Evolutionary conservation across 2,329 filamentous ascomycete species (phyloP), one percentile per base, ranked within the genome.

Genomic region (Amylocarpus encephaloides): DNA sequence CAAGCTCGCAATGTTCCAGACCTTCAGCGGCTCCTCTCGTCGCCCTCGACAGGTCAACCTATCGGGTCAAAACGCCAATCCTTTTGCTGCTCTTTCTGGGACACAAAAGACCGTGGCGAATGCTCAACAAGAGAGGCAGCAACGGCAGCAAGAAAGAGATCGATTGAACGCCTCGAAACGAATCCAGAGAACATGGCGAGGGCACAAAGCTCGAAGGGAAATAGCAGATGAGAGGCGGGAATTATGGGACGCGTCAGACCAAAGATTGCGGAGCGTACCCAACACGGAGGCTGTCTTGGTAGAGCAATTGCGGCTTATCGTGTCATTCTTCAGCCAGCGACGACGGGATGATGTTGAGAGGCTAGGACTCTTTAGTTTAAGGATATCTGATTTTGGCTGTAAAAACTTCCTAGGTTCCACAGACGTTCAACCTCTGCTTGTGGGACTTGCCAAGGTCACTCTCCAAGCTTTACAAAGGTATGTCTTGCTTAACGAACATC

Each of bases 21-120:
- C 86, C 48, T 98, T 98, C 72, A 93, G 88, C 19, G 93, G 93
- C 61, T 88, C 73, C 70, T 88, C 89, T 62, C 84, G 88, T 64
- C 86, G 88, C 59, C 85, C 86, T 54, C 85, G 93, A 58, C 91
- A 96, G 67, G 89, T 97, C 66, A 96, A 97, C 70, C 83, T 98
- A 54, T 93, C 89, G 59, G 93, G 90, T 55, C 85, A 91, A 60
- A 81, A 80, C 58, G 74, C 75, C 45, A 95, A 95, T 64, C 88
- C 90, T 3, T 95, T 93, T 67, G 83, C 78, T 53, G 79, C 79
- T 58, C 76, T 77, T 13, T 75, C 80, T 1, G 84, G 82, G 15
- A 77, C 86, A 5, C 87, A 88, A 61, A 84, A 85, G 62, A 85
- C 91, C 1, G 78, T 97, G 26, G 86, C 85, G 40, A 83, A 88